Percentiles rank a stretch among this genome's conserved stretches.
phyloP scores from a whole-genome alignment of 2,329 filamentous ascomycete species.

The Dothistroma pini region DNA sequence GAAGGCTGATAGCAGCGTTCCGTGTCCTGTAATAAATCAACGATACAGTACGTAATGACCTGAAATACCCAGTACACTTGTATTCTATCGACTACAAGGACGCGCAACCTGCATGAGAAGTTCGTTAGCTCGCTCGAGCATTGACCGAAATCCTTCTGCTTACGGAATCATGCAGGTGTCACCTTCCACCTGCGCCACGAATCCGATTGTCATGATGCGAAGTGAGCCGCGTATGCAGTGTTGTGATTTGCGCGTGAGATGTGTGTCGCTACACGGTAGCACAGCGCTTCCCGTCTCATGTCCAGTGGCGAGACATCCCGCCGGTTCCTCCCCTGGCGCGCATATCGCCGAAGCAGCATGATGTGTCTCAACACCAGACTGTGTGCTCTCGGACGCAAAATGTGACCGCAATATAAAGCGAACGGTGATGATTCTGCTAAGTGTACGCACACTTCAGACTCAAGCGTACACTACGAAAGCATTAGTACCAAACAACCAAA shows the following conservation, averaged over 20 bases:
- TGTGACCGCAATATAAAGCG: not conserved
- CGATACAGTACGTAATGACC: not conserved
- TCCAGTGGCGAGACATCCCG: not conserved
- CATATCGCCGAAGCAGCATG: not conserved
- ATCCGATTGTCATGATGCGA: not conserved
- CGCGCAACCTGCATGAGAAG: not conserved
- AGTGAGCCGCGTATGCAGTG: not conserved
- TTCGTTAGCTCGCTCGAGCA: not conserved
- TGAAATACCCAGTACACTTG: not conserved
- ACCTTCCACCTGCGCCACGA: not conserved
- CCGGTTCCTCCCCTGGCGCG: not conserved
- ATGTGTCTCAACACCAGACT: not conserved
- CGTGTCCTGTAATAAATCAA: not conserved
- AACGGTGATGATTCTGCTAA: not conserved
- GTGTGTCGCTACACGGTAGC: not conserved
- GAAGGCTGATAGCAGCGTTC: conserved; percentile 20
- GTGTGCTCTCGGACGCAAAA: not conserved
- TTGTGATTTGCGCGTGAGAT: not conserved
- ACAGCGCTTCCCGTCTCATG: not conserved
- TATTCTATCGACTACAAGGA: not conserved
- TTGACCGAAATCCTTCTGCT: not conserved
- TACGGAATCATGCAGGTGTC: not conserved
- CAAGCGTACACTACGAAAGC: not conserved
- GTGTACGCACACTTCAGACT: not conserved
- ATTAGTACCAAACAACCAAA: not conserved